Base-by-base conservation (phyloP, 2,329 filamentous ascomycete species). In the Trichophyton verrucosum region DNA sequence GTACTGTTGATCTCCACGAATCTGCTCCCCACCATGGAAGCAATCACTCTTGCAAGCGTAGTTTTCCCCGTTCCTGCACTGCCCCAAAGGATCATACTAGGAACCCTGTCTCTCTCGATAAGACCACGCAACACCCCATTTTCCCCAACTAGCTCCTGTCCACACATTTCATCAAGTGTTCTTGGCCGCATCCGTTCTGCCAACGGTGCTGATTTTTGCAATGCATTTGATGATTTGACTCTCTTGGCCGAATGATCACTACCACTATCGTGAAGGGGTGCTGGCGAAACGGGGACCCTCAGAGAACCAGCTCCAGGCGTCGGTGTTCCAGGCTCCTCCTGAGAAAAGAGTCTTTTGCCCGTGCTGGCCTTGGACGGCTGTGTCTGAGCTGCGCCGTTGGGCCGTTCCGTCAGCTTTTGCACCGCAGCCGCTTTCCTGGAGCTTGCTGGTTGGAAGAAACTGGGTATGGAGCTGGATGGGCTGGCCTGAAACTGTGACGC, bases 1-100 rank as follows among this genome's bases (percentile, higher is more conserved):
- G 92, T 96, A 64, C 90, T 92, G 74, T 96, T 96, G 76, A 97
- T 91, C 78, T 99, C 94, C 65, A 96, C 86, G 72, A 97, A 97
- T 11, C 92, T 83, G 60, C 86, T 87, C 7, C 87, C 89, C 0
- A 89, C 89, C 70, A 86, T 86, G 15, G 85, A 84, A 2, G 94
- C 89, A 62, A 99, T 90, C 57, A 95, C 89, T 3, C 94, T 81
- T 20, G 94, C 94, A 66, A 99, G 96, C 0, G 94, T 80, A 20
- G 78, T 80, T 66, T 80, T 80, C 17, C 78, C 78, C 15, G 77
- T 80, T 1, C 78, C 78, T 17, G 77, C 70, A 36, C 72, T 71
- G 13, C 78, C 78, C 76, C 94, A 99, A 13, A 99, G 79, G 46
- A 99, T 91, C 89, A 99, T 96, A 13, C 89, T 95, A 0, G 94